phyloP scores from a whole-genome alignment of 495 filamentous ascomycete genomes.

The Hypoxylon cercidicola region DNA sequence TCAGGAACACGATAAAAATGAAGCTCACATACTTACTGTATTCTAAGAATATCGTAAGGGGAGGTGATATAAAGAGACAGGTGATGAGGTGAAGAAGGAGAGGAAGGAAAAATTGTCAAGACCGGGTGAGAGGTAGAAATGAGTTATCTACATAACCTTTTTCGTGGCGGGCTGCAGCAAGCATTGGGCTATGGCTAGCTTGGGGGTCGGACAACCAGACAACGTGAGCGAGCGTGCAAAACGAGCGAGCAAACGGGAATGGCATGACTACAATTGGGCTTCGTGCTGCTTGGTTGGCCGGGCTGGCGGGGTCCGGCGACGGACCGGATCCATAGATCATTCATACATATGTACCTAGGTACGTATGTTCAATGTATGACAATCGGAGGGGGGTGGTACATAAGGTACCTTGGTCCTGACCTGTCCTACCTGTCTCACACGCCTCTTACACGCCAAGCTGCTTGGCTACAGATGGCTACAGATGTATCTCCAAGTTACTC shows the following conservation, averaged over 20 bases:
- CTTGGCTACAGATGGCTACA: conserved; percentile 31
- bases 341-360: not conserved
- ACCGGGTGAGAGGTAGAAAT: conserved; percentile 20
- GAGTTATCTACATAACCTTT: conserved; percentile 12
- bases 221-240: conserved; percentile 31
- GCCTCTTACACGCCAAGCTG: conserved; percentile 28
- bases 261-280: conserved; percentile 28
- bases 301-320: conserved; percentile 41
- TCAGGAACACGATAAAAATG: not conserved
- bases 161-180: conserved; percentile 30
- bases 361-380: not conserved
- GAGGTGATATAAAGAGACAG: conserved; percentile 7
- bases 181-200: conserved; percentile 27
- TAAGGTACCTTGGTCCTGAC: not conserved
- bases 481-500: conserved; percentile 31
- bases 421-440: conserved; percentile 5
- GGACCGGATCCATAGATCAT: conserved; percentile 13
- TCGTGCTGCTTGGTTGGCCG: conserved; percentile 1
- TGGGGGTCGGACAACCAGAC: conserved; percentile 11
- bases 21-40: conserved; percentile 36
- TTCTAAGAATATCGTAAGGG: conserved; percentile 8
- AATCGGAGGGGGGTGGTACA: conserved; percentile 4
- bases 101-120: conserved; percentile 19
- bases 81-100: conserved; percentile 17
- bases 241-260: conserved; percentile 29